Percentiles rank a stretch among this genome's conserved stretches.
phyloP scores from a whole-genome alignment of 2,329 filamentous ascomycete genomes.

The Aspergillus ustus region DNA sequence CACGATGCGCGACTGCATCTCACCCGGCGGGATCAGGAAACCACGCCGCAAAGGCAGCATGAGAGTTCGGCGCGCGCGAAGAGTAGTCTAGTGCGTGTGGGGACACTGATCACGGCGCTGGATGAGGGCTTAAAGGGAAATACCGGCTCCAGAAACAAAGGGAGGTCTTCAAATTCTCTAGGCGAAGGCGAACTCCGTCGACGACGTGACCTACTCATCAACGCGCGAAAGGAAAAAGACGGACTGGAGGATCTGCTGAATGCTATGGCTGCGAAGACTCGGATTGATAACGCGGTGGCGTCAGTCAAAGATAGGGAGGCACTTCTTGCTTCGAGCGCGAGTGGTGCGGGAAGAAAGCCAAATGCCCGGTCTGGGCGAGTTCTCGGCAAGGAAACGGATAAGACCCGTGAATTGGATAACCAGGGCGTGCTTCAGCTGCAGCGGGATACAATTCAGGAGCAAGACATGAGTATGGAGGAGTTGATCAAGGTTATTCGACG shows the following conservation, averaged over 20 bases:
- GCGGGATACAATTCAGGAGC: conserved; percentile 64
- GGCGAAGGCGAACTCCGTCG: conserved; percentile 66
- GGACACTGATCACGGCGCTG: conserved; percentile 58
- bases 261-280: conserved; percentile 59
- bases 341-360: conserved; percentile 28
- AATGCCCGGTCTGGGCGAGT: conserved; percentile 54
- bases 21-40: conserved; percentile 64
- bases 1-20: conserved; percentile 63
- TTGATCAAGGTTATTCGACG: conserved; percentile 62
- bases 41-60: conserved; percentile 63
- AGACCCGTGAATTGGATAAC: conserved; percentile 67
- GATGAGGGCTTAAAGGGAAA: conserved; percentile 60
- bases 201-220: conserved; percentile 61
- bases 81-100: conserved; percentile 61
- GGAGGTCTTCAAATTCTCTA: conserved; percentile 39
- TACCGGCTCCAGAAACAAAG: conserved; percentile 1
- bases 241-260: conserved; percentile 64
- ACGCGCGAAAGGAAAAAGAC: conserved; percentile 65
- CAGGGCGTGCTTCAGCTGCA: conserved; percentile 67
- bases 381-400: conserved; percentile 62
- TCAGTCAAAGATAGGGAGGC: conserved; percentile 51
- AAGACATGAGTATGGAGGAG: conserved; percentile 64
- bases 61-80: conserved; percentile 67
- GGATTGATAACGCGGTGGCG: conserved; percentile 52
- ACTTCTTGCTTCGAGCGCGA: conserved; percentile 34